Evolutionary conservation across 306 rosid species (phyloP), one percentile per base, ranked within the genome.

Genomic region (Rosa persica): DNA sequence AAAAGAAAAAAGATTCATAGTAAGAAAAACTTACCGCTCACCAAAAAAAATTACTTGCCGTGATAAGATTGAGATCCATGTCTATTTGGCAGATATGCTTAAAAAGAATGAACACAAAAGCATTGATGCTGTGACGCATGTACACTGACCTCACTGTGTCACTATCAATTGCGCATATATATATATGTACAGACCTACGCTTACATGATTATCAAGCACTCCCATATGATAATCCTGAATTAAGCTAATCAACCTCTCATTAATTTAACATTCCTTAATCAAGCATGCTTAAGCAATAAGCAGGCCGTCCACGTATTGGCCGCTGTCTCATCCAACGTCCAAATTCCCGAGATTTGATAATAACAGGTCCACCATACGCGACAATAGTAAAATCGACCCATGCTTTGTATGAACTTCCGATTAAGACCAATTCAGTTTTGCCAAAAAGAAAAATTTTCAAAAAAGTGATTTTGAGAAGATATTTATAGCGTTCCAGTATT

Each of bases 131-230:
- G 72, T 83, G 86, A 83, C 81, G 81, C 78, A 76, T 46, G 34
- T 19, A 72, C 4, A 7, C 39, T 83, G 83, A 83, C 71, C 72
- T 83, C 86, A 76, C 42, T 10, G 12, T 79, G 62, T 40, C 68
- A n/a, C 46, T 64, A 43, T 71, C 70, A 72, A n/a, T 30, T 62
- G 40, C 49, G 38, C 9, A 62, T n/a, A 57, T 34, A 36, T 79
- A 62, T n/a, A 57, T 34, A 36, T 79, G 51, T 36, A 40, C n/a
- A 30, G 67, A 82, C 5, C 13, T 15, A 5, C 54, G 67, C 65
- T 36, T 12, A 51, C 44, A 79, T 87, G 61, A 87, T 84, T 78
- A 69, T 34, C 43, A 64, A 77, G 79, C 82, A 79, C 66, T 81
- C 71, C 69, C 74, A 55, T 62, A 12, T 15, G n/a, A n/a, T n/a